Conservation (phyloP, 2,329 filamentous ascomycete genomes). For the Cytospora paraplurivora region DNA sequence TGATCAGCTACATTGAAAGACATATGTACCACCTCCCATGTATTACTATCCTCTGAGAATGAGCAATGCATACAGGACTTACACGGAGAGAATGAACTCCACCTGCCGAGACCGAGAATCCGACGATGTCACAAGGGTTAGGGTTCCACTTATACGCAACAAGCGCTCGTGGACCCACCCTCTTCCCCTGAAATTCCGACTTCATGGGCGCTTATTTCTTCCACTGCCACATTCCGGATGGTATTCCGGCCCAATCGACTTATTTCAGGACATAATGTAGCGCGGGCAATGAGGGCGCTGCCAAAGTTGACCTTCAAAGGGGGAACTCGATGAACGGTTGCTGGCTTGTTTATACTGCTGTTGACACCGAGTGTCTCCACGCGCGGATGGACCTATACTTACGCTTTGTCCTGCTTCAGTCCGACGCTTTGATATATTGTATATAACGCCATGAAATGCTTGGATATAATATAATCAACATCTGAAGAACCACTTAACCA, state of each 20-base stretch:
- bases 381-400: neutral
- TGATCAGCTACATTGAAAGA: too few species aligned
- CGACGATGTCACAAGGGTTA: neutral
- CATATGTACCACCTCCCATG: too few species aligned
- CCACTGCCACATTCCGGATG: neutral
- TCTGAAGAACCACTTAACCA: neutral
- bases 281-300: slow-evolving; percentile 3
- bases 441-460: neutral
- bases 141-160: neutral
- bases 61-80: neutral
- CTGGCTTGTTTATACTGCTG: neutral
- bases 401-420: neutral
- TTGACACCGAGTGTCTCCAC: neutral
- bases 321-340: neutral
- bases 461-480: neutral
- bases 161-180: neutral
- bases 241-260: slow-evolving; percentile 8
- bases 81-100: neutral
- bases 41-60: too few species aligned
- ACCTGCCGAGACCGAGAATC: too few species aligned
- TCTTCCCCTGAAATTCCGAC: neutral
- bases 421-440: neutral
- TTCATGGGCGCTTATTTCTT: neutral
- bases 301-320: neutral
- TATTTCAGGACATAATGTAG: neutral